phyloP scores from a whole-genome alignment of 805 yeast genomes.

The Ogataea pini region DNA sequence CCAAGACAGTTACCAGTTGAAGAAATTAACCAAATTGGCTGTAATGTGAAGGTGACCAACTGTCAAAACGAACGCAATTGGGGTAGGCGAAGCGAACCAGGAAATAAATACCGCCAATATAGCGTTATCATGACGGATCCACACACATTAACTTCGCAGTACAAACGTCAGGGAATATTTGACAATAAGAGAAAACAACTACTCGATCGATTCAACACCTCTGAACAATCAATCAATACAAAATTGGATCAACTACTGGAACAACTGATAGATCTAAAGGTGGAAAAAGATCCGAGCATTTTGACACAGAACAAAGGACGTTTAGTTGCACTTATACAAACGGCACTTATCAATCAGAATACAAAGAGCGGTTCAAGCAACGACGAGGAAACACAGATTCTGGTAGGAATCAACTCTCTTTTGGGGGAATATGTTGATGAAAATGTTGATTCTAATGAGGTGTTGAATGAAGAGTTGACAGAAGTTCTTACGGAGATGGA shows the following conservation, averaged over 20 bases:
- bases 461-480: conserved; percentile 15
- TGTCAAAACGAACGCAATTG: too few species aligned
- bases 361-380: conserved; percentile 13
- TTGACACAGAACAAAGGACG: conserved; percentile 50
- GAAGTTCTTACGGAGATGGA: conserved; percentile 18
- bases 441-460: conserved; percentile 18
- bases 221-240: conserved; percentile 14
- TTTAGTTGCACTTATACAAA: conserved; percentile 53
- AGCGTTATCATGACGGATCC: too few species aligned
- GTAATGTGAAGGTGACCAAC: too few species aligned
- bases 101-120: too few species aligned
- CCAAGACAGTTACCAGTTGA: neutral
- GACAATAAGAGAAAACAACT: conserved; percentile 46
- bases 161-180: conserved; percentile 51
- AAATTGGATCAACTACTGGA: conserved; percentile 13
- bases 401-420: conserved; percentile 23
- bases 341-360: conserved; percentile 41
- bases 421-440: conserved; percentile 21
- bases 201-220: conserved; percentile 41
- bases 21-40: too few species aligned
- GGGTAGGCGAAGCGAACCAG: too few species aligned
- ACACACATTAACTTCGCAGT: conserved; percentile 37
- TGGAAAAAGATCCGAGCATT: conserved; percentile 48
- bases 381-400: conserved; percentile 19
- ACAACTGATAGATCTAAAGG: conserved; percentile 46